A percentile compares a stretch with the other conserved stretches of the same genome.
Evolutionary conservation across 306 rosid genomes (phyloP).

Genomic region (Lablab purpureus): DNA sequence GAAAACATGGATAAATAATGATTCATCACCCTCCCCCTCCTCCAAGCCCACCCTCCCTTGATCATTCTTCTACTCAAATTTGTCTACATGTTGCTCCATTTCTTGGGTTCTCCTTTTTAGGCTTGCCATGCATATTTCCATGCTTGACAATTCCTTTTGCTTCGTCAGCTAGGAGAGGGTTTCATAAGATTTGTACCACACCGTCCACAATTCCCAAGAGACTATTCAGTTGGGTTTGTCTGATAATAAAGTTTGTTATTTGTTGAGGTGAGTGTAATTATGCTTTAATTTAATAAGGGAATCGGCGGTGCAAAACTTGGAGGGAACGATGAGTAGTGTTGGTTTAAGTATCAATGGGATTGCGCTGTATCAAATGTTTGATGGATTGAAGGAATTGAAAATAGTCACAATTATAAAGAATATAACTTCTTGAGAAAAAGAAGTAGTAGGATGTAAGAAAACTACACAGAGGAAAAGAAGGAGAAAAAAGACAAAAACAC

Average conservation of each 20-base stretch:
- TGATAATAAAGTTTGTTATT: constrained; percentile 67
- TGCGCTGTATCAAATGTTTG: constrained; percentile 71
- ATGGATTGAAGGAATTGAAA: constrained; percentile 76
- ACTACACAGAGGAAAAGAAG: no score
- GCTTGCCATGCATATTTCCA: constrained; percentile 59
- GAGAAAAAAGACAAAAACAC: no score
- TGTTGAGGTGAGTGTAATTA: constrained; percentile 54
- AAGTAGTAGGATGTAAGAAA: no score
- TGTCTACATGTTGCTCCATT: constrained; percentile 67
- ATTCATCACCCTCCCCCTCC: constrained; percentile 47
- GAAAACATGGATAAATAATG: no score
- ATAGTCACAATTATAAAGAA: no score
- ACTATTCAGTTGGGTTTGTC: constrained; percentile 80
- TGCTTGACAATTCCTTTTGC: constrained; percentile 75
- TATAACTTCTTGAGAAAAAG: no score
- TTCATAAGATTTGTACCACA: constrained; percentile 61
- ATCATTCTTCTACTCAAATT: constrained; percentile 71
- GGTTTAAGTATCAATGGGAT: constrained; percentile 71
- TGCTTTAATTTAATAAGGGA: constrained; percentile 89
- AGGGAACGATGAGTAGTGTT: constrained; percentile 50
- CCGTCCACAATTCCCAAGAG: constrained; percentile 66
- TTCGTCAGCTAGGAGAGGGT: constrained; percentile 72
- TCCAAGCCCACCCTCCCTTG: constrained; percentile 62
- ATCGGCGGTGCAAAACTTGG: constrained; percentile 70
- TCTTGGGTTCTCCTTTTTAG: constrained; percentile 66